These are phyloP conservation scores for Cylindrotheca closterium DNA, from an alignment of 108 stramenopile genomes.

Conservation along the genomic window DNA sequence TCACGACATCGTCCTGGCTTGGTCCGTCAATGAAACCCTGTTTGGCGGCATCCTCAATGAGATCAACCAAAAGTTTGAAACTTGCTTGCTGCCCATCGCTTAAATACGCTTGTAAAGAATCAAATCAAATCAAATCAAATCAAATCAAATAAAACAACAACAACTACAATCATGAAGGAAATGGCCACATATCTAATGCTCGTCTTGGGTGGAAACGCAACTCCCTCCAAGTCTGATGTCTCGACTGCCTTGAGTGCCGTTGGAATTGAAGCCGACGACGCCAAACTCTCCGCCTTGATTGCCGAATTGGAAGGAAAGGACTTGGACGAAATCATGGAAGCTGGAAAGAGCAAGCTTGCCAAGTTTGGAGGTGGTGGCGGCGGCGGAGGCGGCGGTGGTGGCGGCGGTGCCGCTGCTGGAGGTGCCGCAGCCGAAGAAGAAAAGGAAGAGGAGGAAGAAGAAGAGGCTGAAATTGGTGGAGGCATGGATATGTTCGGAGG, in stretches of 20 bases:
- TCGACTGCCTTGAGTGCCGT: conserved; percentile 83
- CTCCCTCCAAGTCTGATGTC: conserved; percentile 93
- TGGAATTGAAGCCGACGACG: conserved; percentile 89
- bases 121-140: too few species aligned
- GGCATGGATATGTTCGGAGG: conserved; percentile 75
- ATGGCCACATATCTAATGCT: conserved; percentile 95
- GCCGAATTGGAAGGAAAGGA: conserved; percentile 95
- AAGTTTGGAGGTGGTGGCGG: conserved; percentile 95
- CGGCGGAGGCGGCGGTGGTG: conserved; percentile 76
- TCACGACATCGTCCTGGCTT: too few species aligned
- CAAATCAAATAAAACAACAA: not conserved
- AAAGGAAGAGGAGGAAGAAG: conserved; percentile 70
- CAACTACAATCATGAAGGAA: conserved; percentile 82
- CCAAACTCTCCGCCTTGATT: conserved; percentile 59
- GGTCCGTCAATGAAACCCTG: too few species aligned
- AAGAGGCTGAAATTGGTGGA: conserved; percentile 55
- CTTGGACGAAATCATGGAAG: conserved; percentile 77
- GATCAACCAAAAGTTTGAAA: not conserved
- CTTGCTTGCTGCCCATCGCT: not conserved
- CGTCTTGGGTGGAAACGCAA: conserved; percentile 92
- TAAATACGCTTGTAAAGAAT: conserved; percentile 1
- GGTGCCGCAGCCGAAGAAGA: conserved; percentile 51
- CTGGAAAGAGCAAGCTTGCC: conserved; percentile 85
- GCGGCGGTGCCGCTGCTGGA: conserved; percentile 64
- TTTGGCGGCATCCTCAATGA: too few species aligned